Evolutionary conservation across 768 basidiomycete species (phyloP), one percentile per base, ranked within the genome.

Genomic region (Exidia glandulosa): DNA sequence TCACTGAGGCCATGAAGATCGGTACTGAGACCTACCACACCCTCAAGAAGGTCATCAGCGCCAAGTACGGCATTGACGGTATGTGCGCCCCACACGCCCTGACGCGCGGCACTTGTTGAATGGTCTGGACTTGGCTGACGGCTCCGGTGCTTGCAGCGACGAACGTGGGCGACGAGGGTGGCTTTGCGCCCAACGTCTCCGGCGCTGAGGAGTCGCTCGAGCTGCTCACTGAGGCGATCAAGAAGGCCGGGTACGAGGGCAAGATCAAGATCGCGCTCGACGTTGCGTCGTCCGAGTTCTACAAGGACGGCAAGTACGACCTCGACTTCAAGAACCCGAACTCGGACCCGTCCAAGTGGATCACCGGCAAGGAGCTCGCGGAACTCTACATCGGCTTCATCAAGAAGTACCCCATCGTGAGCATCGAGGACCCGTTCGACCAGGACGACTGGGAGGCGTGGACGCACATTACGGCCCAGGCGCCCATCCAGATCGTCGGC

Each of bases 401-500:
- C 71, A 80, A 91, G 76, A 88, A 94, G 77, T 97, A 98, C 80
- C 94, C 94, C 62, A 98, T 97, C 65, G 83, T 91, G 60, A 94
- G 92, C 32, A 82, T 94, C 66, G 94, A 95, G 77, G 96, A 99
- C 74, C 95, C 96, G 73, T 99, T 99, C 77, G 95, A 98, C 75
- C 94, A 99, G 79, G 96, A 99, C 72, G 96, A 99, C 78, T 97
- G 93, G 92, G 93, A 92, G 72, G 92, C 94, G 45, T 99, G 96
- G 96, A 77, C 84, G 36, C 86, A 93, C 79, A 91, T 97, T 77
- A 96, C 89, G 67, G 74, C 77, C 67, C 74, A 82, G 63, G 81
- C 85, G 68, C 80, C 81, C 27, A 87, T 94, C 72, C 93, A 95
- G 77, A 87, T 94, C 64, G 92, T 94, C 64, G 91, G 91, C 68